Conservation (phyloP, 169 alveolate species). For the Neospora caninum region DNA sequence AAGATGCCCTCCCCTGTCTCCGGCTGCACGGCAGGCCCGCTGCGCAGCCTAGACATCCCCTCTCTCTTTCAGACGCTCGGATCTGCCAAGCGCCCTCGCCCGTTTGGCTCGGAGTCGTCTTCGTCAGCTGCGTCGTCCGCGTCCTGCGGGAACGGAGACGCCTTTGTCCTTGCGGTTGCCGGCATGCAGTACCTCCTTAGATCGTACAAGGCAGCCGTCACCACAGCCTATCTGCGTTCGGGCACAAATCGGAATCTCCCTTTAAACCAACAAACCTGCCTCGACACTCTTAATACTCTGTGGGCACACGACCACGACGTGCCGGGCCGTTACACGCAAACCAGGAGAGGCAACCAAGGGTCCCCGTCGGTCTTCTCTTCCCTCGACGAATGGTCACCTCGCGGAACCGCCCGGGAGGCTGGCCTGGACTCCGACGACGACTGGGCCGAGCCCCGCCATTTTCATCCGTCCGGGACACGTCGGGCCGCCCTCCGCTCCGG, state of each 20-base stretch:
- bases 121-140: background rate
- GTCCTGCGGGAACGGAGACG: background rate
- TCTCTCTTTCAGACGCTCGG: background rate
- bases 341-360: too few relatives aligned
- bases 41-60: background rate
- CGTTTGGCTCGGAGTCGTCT: background rate
- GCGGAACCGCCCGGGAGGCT: too few relatives aligned
- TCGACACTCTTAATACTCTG: too few relatives aligned
- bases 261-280: background rate
- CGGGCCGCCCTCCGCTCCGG: too few relatives aligned
- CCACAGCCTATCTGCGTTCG: background rate
- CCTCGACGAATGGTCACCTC: too few relatives aligned
- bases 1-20: background rate
- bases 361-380: too few relatives aligned
- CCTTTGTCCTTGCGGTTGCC: background rate
- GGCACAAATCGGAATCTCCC: background rate
- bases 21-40: background rate
- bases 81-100: background rate
- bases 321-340: too few relatives aligned
- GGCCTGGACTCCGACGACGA: too few relatives aligned
- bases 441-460: too few relatives aligned
- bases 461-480: too few relatives aligned
- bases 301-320: too few relatives aligned
- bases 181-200: constrained; percentile 39
- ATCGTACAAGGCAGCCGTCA: background rate